A percentile compares a stretch with the other conserved stretches of the same genome.
Conservation (phyloP, 192 early-diverging fungal species). For the Coemansia sp. region DNA sequence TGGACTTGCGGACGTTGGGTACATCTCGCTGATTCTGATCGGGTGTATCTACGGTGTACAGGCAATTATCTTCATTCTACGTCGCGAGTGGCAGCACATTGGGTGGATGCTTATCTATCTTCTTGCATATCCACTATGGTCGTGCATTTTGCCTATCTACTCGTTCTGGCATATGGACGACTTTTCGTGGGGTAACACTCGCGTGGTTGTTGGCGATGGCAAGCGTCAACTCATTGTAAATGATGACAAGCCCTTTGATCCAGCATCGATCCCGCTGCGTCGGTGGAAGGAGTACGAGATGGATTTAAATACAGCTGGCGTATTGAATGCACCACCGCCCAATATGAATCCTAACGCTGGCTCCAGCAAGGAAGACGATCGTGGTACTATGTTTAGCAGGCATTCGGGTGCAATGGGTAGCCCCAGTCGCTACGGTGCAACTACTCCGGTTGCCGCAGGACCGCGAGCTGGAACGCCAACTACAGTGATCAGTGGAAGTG, state of each 20-base stretch:
- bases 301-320: slow-evolving; percentile 57
- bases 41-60: slow-evolving; percentile 87
- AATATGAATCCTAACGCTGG: slow-evolving; percentile 46
- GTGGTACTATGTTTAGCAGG: slow-evolving; percentile 26
- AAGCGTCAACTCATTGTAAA: slow-evolving; percentile 63
- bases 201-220: slow-evolving; percentile 71
- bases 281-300: slow-evolving; percentile 88
- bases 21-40: slow-evolving; percentile 79
- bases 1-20: slow-evolving; percentile 60
- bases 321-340: slow-evolving; percentile 45
- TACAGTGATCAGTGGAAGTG: slow-evolving; percentile 18
- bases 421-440: slow-evolving; percentile 9
- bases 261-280: slow-evolving; percentile 78
- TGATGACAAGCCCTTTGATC: slow-evolving; percentile 84
- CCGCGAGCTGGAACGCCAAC: slow-evolving; percentile 33
- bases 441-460: slow-evolving; percentile 16
- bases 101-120: slow-evolving; percentile 89
- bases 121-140: slow-evolving; percentile 87
- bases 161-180: slow-evolving; percentile 99
- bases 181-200: slow-evolving; percentile 98
- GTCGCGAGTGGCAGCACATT: slow-evolving; percentile 76
- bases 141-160: slow-evolving; percentile 88
- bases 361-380: slow-evolving; percentile 42
- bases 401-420: slow-evolving; percentile 25
- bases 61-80: slow-evolving; percentile 76